A percentile compares a stretch with the other conserved stretches of the same genome.
phyloP scores from a whole-genome alignment of 495 filamentous ascomycete species.

The Penicillium parvum region DNA sequence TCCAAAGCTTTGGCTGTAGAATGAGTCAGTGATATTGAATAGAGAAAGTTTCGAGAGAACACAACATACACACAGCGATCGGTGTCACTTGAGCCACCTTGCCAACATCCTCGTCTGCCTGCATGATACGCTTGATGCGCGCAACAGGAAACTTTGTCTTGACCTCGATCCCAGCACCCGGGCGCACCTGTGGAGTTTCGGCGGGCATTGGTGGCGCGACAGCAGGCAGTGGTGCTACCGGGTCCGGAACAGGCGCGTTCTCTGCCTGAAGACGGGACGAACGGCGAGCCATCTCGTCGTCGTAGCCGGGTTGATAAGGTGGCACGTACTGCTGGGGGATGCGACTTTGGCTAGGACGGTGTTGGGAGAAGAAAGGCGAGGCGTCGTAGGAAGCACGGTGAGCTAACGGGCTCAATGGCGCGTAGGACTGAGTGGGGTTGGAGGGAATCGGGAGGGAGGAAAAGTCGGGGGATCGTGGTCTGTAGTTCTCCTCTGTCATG shows the following conservation, averaged over 20 bases:
- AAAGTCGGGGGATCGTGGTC: constrained; percentile 27
- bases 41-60: background rate
- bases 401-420: constrained; percentile 28
- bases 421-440: constrained; percentile 32
- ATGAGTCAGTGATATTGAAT: constrained; percentile 14
- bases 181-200: constrained; percentile 19
- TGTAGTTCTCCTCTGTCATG: constrained; percentile 30
- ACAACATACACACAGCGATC: constrained; percentile 75
- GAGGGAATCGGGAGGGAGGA: constrained; percentile 16
- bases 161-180: constrained; percentile 58
- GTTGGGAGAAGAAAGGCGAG: constrained; percentile 35
- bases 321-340: constrained; percentile 37
- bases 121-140: constrained; percentile 99
- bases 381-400: constrained; percentile 45
- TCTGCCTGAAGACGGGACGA: constrained; percentile 39
- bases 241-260: constrained; percentile 27
- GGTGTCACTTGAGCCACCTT: constrained; percentile 98
- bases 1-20: constrained; percentile 76
- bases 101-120: constrained; percentile 97
- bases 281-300: constrained; percentile 45
- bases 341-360: constrained; percentile 27
- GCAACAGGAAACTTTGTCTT: constrained; percentile 97
- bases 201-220: constrained; percentile 35
- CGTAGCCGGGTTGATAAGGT: constrained; percentile 22
- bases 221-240: constrained; percentile 6